Evolutionary conservation across 352 stramenopile genomes (phyloP), one percentile per base, ranked within the genome.

Genomic region (Phytophthora megakarya): DNA sequence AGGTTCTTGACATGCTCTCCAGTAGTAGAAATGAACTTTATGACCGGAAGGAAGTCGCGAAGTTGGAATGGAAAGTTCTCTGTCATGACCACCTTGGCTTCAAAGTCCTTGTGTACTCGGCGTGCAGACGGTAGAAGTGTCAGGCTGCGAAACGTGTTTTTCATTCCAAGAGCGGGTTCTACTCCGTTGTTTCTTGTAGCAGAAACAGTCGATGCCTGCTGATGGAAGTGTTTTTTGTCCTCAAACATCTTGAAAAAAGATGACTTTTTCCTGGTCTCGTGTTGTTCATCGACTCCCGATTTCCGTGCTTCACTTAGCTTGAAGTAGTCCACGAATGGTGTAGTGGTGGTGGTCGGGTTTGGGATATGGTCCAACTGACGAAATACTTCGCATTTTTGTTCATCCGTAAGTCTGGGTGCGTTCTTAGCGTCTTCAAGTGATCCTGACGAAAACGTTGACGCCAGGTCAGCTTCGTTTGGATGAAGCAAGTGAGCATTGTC

Each of bases 1-100:
- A 94, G 67, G 39, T 89, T 90, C 53, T 92, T 80, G 47, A 91
- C 76, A 42, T 92, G 81, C 16, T 92, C 85, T 12, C 82, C 80
- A 0, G 83, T 90, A 50, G 79, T 87, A 8, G 85, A 89, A 22
- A 94, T 66, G 32, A 94, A 92, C 62, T 89, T 73, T 45, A 92
- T 88, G 28, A 94, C 78, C 7, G 83, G 83, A 0, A 92, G 37
- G 37, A 94, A 94, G 52, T 94, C 83, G 15, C 60, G 60, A 26
- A 85, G 67, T 22, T 88, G 67, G 50, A 94, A 85, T n/a, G 83
- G 83, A 37, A 94, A 94, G 9, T 58, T 79, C 49, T 92, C 73
- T 1, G 81, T 73, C 83, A 94, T 94, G 35, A 91, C 67, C 18
- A 92, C 80, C 28, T 90, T 92, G 12, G 80, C 81, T 16, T 94